Evolutionary conservation across 1,284 basidiomycete genomes (phyloP).

Genomic region (Ganoderma multipileum): DNA sequence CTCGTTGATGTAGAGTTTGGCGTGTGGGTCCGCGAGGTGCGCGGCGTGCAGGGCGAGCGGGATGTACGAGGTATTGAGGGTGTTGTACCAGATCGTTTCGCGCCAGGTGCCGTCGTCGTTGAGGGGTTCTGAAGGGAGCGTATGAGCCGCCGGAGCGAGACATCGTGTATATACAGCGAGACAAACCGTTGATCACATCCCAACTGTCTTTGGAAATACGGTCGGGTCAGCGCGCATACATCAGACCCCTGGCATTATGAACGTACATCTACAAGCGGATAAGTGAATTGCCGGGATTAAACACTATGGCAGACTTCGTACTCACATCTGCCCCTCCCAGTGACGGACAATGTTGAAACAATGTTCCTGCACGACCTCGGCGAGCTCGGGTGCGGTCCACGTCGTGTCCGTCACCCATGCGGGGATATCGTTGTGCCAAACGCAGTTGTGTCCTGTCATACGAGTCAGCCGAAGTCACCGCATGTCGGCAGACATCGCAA

Average conservation of each 20-base stretch:
- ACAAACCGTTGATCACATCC: conserved; percentile 48
- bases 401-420: conserved; percentile 53
- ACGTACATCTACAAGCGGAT: not conserved
- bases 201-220: conserved; percentile 31
- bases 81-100: conserved; percentile 51
- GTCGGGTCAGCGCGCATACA: not conserved
- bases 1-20: conserved; percentile 57
- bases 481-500: too few species aligned
- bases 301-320: not conserved
- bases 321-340: conserved; percentile 57
- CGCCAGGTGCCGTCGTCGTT: conserved; percentile 65
- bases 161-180: not conserved
- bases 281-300: not conserved
- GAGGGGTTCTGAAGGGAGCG: conserved; percentile 49
- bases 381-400: conserved; percentile 49
- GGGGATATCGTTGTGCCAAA: conserved; percentile 62
- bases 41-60: conserved; percentile 51
- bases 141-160: not conserved
- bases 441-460: conserved; percentile 50
- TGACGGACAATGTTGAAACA: conserved; percentile 54
- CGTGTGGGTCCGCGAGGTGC: conserved; percentile 50
- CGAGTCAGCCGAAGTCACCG: too few species aligned
- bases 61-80: conserved; percentile 50
- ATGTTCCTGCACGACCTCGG: conserved; percentile 53
- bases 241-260: not conserved